Evolutionary conservation across 208 protist genomes (phyloP), one percentile per base, ranked within the genome.

Genomic region (Crithidia fasciculata): DNA sequence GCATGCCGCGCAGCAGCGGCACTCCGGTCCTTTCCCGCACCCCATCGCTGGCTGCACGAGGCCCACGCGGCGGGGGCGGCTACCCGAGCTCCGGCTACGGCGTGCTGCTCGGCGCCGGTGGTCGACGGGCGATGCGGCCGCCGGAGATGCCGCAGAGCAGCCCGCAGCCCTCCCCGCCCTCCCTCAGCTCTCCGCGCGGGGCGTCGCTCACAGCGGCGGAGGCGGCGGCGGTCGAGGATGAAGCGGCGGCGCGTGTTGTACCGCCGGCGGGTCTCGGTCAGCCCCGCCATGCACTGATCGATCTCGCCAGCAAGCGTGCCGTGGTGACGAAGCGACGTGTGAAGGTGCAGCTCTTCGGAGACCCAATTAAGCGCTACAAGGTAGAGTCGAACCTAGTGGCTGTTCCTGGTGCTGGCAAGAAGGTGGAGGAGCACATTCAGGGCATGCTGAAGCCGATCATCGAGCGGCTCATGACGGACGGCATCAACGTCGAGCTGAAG

Each of bases 311-410:
- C 16, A 82, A 87, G 44, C 83, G 84, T 41, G 81, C 82, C 16
- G 52, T 74, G 3, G 87, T 96, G 40, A 78, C 66, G 61, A 82
- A 69, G 52, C 82, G 88, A 8, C 67, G 63, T n/a, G 43, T 96
- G 16, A 92, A 90, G 70, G 66, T 93, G 50, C 92, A 96, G 81
- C 76, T 93, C 10, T 96, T 96, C 75, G 90, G 85, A 9, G 86
- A 96, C 53, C 92, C 92, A 16, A 67, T 96, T n/a, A 95, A 94
- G 70, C 84, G 58, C 66, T 94, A 95, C 69, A 76, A 72, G 66
- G 86, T 96, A 39, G 70, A 81, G 19, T 92, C 90, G 39, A 96
- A 96, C 67, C 94, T 96, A 54, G 81, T 72, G 47, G 83, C 87
- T 8, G 89, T 96, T 8, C 90, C 80, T 0, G 89, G 86, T 8